Conservation (phyloP, 768 basidiomycete genomes). For the Chiua virens region DNA sequence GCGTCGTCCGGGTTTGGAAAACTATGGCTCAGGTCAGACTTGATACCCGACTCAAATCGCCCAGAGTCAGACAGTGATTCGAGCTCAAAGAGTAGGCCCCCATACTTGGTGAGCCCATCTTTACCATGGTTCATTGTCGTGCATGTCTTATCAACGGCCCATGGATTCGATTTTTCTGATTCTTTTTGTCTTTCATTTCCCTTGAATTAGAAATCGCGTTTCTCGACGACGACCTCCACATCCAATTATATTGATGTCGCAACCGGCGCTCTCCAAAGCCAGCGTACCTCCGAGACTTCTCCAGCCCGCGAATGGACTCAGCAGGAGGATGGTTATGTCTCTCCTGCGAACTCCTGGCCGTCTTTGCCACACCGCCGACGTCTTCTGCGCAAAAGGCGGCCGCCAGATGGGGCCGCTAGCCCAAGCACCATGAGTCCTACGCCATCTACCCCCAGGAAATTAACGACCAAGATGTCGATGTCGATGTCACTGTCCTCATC, state of each 20-base stretch:
- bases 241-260: constrained; percentile 29
- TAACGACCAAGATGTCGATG: neutral
- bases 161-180: neutral
- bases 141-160: neutral
- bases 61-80: constrained; percentile 18
- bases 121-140: neutral
- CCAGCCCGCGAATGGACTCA: constrained; percentile 4
- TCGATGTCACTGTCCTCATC: constrained; percentile 4
- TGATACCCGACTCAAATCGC: constrained; percentile 18
- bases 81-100: neutral
- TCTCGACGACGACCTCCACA: constrained; percentile 36
- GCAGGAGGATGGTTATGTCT: constrained; percentile 1
- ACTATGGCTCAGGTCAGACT: constrained; percentile 20
- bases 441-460: constrained; percentile 15
- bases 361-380: constrained; percentile 23
- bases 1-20: constrained; percentile 11
- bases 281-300: neutral
- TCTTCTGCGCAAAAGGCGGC: constrained; percentile 32
- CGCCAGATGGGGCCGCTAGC: constrained; percentile 3
- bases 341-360: constrained; percentile 25
- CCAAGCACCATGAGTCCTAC: neutral
- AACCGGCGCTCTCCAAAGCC: neutral
- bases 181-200: neutral
- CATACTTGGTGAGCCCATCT: constrained; percentile 16
- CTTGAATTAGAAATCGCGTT: constrained; percentile 31